A percentile compares a stretch with the other conserved stretches of the same genome.
Evolutionary conservation across 208 protist species (phyloP).

Genomic region (Wallacemonas sp.): DNA sequence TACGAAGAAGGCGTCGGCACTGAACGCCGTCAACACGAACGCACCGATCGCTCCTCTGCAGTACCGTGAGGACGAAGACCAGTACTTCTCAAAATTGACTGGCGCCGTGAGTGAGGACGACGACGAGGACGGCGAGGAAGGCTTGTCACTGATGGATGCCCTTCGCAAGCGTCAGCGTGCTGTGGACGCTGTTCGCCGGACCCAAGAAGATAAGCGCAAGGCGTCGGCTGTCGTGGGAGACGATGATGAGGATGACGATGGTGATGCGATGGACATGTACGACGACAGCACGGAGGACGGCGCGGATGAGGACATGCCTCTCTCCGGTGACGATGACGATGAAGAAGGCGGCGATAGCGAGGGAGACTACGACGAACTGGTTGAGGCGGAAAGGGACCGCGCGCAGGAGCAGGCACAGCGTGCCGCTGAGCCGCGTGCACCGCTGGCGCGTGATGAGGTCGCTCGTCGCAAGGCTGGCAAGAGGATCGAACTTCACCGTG

Average conservation of each 20-base stretch:
- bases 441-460: slow-evolving; percentile 53
- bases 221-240: slow-evolving; percentile 6
- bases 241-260: slow-evolving; percentile 23
- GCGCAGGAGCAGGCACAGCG: slow-evolving; percentile 21
- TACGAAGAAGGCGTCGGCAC: slow-evolving; percentile 62
- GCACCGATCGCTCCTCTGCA: slow-evolving; percentile 56
- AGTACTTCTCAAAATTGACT: slow-evolving; percentile 88
- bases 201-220: slow-evolving; percentile 20
- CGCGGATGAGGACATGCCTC: slow-evolving; percentile 11
- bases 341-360: slow-evolving; percentile 27
- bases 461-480: slow-evolving; percentile 80
- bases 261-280: slow-evolving; percentile 29
- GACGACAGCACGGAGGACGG: slow-evolving; percentile 13
- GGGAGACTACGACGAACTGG: slow-evolving; percentile 67
- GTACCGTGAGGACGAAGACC: slow-evolving; percentile 90
- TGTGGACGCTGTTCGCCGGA: slow-evolving; percentile 19
- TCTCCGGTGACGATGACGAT: slow-evolving; percentile 11
- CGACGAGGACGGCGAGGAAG: slow-evolving; percentile 32
- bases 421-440: slow-evolving; percentile 24
- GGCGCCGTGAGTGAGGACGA: slow-evolving; percentile 22
- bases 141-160: slow-evolving; percentile 79
- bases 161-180: slow-evolving; percentile 60
- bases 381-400: slow-evolving; percentile 62
- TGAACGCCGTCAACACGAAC: slow-evolving; percentile 41
- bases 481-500: slow-evolving; percentile 87